These are phyloP conservation scores for Adansonia gregorii DNA, from an alignment of 441 rosid species.

Conservation along the genomic window DNA sequence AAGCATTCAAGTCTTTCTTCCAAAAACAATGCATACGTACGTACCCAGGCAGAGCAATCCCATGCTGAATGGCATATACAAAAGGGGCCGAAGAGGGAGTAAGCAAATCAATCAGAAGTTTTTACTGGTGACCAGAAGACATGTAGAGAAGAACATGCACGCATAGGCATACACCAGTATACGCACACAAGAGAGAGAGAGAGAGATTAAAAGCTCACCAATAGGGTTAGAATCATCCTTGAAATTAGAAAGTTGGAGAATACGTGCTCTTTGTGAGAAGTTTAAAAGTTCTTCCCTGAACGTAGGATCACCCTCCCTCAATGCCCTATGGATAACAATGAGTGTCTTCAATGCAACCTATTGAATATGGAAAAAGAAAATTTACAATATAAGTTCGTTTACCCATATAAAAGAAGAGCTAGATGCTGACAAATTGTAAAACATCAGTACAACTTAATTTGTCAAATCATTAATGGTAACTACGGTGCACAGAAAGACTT, in stretches of 20 bases:
- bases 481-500: conserved; percentile 11
- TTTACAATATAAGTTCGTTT: conserved; percentile 6
- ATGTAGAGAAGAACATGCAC: not conserved
- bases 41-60: conserved; percentile 99
- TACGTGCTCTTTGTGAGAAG: conserved; percentile 79
- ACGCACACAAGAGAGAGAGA: conserved; percentile 1
- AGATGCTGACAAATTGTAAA: conserved; percentile 11
- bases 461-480: not conserved
- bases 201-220: conserved; percentile 47
- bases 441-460: conserved; percentile 11
- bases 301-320: conserved; percentile 96
- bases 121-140: not conserved
- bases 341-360: conserved; percentile 97
- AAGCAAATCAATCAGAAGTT: conserved; percentile 20
- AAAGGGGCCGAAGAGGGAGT: conserved; percentile 10
- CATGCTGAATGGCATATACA: conserved; percentile 58
- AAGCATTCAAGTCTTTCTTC: conserved; percentile 98
- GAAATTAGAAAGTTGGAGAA: conserved; percentile 89
- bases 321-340: conserved; percentile 83
- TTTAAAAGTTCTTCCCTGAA: conserved; percentile 81
- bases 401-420: conserved; percentile 8
- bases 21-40: conserved; percentile 91
- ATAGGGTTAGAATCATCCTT: conserved; percentile 97
- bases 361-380: conserved; percentile 17
- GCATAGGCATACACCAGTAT: not conserved